Evolutionary conservation across 106 monocot genomes (phyloP).

Genomic region (Phalaenopsis equestris): DNA sequence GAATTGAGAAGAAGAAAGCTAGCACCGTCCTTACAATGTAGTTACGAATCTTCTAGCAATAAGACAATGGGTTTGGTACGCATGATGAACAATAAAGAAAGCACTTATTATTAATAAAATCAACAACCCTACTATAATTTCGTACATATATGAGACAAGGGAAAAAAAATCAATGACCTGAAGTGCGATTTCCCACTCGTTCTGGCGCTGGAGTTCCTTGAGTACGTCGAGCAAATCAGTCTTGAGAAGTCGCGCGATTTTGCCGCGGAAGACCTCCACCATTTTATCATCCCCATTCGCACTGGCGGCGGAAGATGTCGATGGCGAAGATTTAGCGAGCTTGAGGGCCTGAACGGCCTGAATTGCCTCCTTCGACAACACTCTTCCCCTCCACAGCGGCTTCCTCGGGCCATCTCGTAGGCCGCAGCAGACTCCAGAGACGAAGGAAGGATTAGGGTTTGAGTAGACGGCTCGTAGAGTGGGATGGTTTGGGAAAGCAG

Average conservation of each 20-base stretch:
- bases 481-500: neutral
- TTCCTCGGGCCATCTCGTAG: constrained; percentile 42
- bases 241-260: constrained; percentile 40
- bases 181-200: constrained; percentile 60
- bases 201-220: constrained; percentile 56
- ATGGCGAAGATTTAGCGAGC: constrained; percentile 31
- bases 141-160: neutral
- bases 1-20: no score
- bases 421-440: constrained; percentile 32
- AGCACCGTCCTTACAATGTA: no score
- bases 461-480: neutral
- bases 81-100: no score
- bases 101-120: no score
- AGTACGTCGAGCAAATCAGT: constrained; percentile 45
- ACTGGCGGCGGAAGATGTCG: neutral
- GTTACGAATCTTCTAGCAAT: no score
- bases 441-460: neutral
- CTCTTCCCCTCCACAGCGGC: constrained; percentile 44
- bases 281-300: neutral
- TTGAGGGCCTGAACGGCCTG: constrained; percentile 73
- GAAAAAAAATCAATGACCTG: constrained; percentile 21
- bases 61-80: no score
- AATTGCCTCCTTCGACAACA: constrained; percentile 63
- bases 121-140: neutral
- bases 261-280: constrained; percentile 21